These are phyloP conservation scores for Aspergillus nidulans DNA, from an alignment of 495 filamentous ascomycete species.

Conservation along the genomic window DNA sequence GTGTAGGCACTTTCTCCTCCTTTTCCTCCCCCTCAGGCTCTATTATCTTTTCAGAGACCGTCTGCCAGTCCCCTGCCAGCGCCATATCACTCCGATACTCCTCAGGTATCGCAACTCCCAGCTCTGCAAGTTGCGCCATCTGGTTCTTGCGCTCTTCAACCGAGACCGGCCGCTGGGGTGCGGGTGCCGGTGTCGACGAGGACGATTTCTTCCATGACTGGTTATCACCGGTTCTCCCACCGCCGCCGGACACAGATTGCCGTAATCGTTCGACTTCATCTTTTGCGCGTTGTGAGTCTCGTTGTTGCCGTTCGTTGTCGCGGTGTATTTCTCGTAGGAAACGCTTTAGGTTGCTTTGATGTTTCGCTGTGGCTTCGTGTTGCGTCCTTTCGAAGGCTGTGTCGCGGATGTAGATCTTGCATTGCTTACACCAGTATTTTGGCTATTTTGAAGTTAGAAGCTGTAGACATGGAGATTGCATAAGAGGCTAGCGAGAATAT, in stretches of 20 bases:
- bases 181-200: slow-evolving; percentile 18
- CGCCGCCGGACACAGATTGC: slow-evolving; percentile 56
- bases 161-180: slow-evolving; percentile 36
- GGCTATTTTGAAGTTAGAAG: slow-evolving; percentile 46
- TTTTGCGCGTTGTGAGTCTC: slow-evolving; percentile 76
- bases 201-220: slow-evolving; percentile 25
- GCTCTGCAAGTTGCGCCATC: slow-evolving; percentile 76
- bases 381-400: slow-evolving; percentile 84
- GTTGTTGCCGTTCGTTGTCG: slow-evolving; percentile 68
- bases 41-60: slow-evolving; percentile 54
- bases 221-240: slow-evolving; percentile 20
- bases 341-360: slow-evolving; percentile 85
- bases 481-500: not conserved
- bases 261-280: slow-evolving; percentile 83
- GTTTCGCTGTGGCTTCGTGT: slow-evolving; percentile 84
- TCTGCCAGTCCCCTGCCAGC: slow-evolving; percentile 87
- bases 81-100: slow-evolving; percentile 76
- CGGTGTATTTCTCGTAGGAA: slow-evolving; percentile 84
- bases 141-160: slow-evolving; percentile 75
- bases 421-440: slow-evolving; percentile 97
- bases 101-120: slow-evolving; percentile 83
- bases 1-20: slow-evolving; percentile 18
- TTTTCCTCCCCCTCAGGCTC: slow-evolving; percentile 39
- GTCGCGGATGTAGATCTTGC: slow-evolving; percentile 84
- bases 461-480: slow-evolving; percentile 5